Conservation (phyloP, 305 asterid genomes). For the Salvia sclarea region DNA sequence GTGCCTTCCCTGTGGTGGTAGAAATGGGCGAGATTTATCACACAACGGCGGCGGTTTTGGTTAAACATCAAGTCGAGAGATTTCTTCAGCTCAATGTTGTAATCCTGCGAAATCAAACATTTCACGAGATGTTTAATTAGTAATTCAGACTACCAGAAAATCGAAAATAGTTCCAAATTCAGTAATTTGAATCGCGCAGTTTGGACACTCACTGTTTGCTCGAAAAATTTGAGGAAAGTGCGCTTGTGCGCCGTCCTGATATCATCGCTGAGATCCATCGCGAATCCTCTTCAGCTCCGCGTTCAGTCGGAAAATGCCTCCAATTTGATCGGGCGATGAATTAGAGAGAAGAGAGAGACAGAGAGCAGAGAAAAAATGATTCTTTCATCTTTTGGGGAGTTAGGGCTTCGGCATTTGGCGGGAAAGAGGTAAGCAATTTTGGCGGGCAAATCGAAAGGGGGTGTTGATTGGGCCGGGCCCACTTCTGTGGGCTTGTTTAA, state of each 20-base stretch:
- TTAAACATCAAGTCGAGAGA: slow-evolving; percentile 62
- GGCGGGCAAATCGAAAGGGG: slow-evolving; percentile 49
- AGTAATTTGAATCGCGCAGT: not conserved
- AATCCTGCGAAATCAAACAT: slow-evolving; percentile 45
- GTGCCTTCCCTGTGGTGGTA: slow-evolving; percentile 78
- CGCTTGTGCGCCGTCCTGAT: slow-evolving; percentile 77
- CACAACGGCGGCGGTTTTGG: slow-evolving; percentile 73
- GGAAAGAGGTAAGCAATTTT: slow-evolving; percentile 41
- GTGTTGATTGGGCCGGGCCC: slow-evolving; percentile 23
- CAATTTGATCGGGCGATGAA: slow-evolving; percentile 4
- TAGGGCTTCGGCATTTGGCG: slow-evolving; percentile 55
- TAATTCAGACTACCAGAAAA: not conserved
- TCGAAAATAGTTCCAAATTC: not conserved
- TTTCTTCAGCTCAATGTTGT: slow-evolving; percentile 54
- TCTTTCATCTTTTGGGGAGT: slow-evolving; percentile 1
- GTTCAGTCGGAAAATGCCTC: slow-evolving; percentile 25
- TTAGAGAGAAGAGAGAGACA: not conserved
- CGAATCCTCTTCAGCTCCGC: slow-evolving; percentile 20
- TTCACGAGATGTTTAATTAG: not conserved
- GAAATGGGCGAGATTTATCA: slow-evolving; percentile 74
- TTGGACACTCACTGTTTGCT: slow-evolving; percentile 61
- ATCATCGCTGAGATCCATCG: slow-evolving; percentile 90
- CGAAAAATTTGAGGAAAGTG: slow-evolving; percentile 83
- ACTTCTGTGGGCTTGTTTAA: not conserved
- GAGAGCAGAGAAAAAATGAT: not conserved